Conservation (phyloP, 305 asterid species). For the Solanum hybrid region DNA sequence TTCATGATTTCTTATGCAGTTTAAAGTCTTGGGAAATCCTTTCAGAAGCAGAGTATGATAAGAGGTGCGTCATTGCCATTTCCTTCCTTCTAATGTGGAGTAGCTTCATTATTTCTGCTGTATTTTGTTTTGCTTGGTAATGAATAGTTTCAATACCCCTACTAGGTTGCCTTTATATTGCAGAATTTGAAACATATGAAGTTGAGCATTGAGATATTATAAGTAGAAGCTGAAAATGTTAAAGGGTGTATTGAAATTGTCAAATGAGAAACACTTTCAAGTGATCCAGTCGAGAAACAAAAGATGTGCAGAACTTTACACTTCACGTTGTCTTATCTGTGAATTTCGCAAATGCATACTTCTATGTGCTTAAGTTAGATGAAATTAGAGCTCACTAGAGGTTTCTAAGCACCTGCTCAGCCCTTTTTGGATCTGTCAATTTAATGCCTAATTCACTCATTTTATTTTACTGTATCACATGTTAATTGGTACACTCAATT, state of each 20-base stretch:
- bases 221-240: neutral
- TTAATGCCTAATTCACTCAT: neutral
- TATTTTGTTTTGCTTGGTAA: neutral
- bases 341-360: neutral
- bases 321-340: neutral
- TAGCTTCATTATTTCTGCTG: neutral
- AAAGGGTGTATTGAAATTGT: neutral
- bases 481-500: neutral
- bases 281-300: neutral
- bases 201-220: neutral
- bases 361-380: neutral
- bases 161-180: neutral
- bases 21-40: constrained; percentile 85
- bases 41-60: constrained; percentile 63
- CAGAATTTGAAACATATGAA: neutral
- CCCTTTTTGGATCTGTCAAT: neutral
- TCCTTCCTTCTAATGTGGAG: neutral
- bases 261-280: neutral
- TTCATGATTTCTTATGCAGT: constrained; percentile 25
- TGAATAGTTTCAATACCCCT: neutral
- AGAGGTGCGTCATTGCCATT: constrained; percentile 44
- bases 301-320: neutral
- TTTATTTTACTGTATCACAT: neutral
- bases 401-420: neutral
- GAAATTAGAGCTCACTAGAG: neutral